phyloP scores from a whole-genome alignment of 495 filamentous ascomycete genomes.

The Penicillium canescens region DNA sequence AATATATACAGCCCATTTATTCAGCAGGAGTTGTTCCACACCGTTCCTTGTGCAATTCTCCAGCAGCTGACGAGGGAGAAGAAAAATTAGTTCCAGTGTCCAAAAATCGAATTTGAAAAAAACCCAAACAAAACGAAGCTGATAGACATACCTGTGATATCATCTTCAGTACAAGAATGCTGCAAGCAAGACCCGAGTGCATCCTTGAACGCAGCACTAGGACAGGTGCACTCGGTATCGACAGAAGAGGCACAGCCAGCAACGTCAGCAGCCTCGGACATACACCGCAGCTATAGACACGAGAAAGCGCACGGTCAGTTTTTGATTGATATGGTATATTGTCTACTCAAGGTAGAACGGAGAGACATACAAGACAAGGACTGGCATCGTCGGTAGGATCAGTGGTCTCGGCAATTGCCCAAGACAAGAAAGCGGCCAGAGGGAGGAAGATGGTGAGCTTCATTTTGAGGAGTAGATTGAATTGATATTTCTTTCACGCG shows the following conservation, averaged over 20 bases:
- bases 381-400: slow-evolving; percentile 7
- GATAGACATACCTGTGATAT: slow-evolving; percentile 13
- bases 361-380: slow-evolving; percentile 17
- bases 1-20: background rate
- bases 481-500: background rate
- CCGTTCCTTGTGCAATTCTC: slow-evolving; percentile 16
- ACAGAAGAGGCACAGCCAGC: slow-evolving; percentile 19
- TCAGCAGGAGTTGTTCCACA: slow-evolving; percentile 8
- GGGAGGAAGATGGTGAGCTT: slow-evolving; percentile 29
- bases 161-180: slow-evolving; percentile 13
- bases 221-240: slow-evolving; percentile 21
- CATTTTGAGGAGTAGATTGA: slow-evolving; percentile 14
- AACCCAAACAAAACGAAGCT: too few relatives aligned
- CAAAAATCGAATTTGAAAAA: background rate
- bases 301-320: slow-evolving; percentile 2
- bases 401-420: slow-evolving; percentile 15
- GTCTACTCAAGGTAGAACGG: background rate
- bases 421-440: slow-evolving; percentile 24
- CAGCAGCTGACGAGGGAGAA: slow-evolving; percentile 4
- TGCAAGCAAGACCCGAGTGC: slow-evolving; percentile 15
- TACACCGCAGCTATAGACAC: slow-evolving; percentile 13
- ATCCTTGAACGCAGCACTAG: slow-evolving; percentile 19
- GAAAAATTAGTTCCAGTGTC: background rate
- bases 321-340: background rate
- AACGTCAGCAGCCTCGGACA: slow-evolving; percentile 13